Base-by-base conservation (phyloP, 225 moss, liverwort and hornwort genomes). In the Thuidium tamariscinum region DNA sequence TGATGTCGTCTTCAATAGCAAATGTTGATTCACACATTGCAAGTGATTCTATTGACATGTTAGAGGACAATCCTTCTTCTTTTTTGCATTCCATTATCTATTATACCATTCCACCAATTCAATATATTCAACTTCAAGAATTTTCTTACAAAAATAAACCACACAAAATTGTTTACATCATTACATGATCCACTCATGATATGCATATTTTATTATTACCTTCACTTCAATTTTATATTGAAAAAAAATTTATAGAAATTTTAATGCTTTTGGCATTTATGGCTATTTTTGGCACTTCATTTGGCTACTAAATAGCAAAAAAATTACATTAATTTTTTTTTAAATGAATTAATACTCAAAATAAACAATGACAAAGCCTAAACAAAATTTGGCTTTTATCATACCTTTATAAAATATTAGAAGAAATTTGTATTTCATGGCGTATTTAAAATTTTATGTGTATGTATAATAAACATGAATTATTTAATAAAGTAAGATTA, bases 1-100 rank as follows among this genome's bases (percentile, higher is more conserved):
- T 17, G 15, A 32, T 4, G 2, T 83, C 74, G 21, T 86, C 10
- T 64, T 92, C 92, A 21, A 64, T 84, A 55, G 23, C 6, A 79
- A 3, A 83, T 79, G 32, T 55, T 82, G 44, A 34, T 61, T 75
- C 13, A 44, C 0, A 2, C 9, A 80, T 52, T 74, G 7, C 4
- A 65, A 6, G 62, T 77, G 65, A 70, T 62, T 85, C 42, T 30
- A 4, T 32, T 74, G 39, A 60, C 6, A 30, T 60, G 82, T 25
- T 14, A 23, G 37, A 74, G 54, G 56, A 12, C 3, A 80, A 10
- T 19, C 11, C 57, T 92, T 90, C 82, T n/a, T 92, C 80, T 48
- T 69, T 82, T 57, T 83, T 90, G 57, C 92, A 92, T 85, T 92
- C 61, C 74, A 63, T 34, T 22, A 89, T 69, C 87, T 92, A 10